Evolutionary conservation across 768 basidiomycete species (phyloP), one percentile per base, ranked within the genome.

Genomic region (Naganishia randhawae): DNA sequence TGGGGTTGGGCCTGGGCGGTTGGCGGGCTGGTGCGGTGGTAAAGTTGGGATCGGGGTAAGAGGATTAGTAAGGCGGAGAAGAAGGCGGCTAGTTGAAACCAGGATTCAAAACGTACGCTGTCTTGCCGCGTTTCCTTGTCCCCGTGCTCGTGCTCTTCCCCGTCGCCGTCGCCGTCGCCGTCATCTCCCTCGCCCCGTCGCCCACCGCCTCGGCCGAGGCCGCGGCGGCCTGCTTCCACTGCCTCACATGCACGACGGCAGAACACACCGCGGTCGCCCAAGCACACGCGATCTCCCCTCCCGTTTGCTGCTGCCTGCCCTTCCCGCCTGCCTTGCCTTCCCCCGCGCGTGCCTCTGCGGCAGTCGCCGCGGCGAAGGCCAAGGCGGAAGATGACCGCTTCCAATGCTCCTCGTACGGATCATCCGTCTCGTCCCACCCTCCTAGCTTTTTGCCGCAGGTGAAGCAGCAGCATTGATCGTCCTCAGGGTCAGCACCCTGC

Each of bases 261-360:
- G 87, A 86, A 79, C 93, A 96, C 50, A 90, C 83, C 25, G 89
- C 85, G 33, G 84, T 82, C 0, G 91, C 92, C 92, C 92, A 96
- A 6, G 87, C 83, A 78, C 92, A 94, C n/a, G 33, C 63, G 35
- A 35, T 53, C 25, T 50, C 66, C 42, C 14, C 53, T 9, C 57
- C n/a, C 63, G 19, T 13, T n/a, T 25, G 29, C 42, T 0, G 31
- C 63, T 0, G 32, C 50, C 6, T 9, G n/a, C n/a, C n/a, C n/a
- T n/a, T n/a, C n/a, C n/a, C n/a, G n/a, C n/a, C n/a, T n/a, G n/a
- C n/a, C n/a, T n/a, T n/a, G n/a, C n/a, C n/a, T n/a, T n/a, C n/a
- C n/a, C n/a, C n/a, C n/a, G n/a, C n/a, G n/a, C n/a, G n/a, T n/a
- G n/a, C n/a, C n/a, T n/a, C n/a, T n/a, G n/a, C n/a, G n/a, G n/a